phyloP scores from a whole-genome alignment of 352 stramenopile species.

The Pythium brassicae region DNA sequence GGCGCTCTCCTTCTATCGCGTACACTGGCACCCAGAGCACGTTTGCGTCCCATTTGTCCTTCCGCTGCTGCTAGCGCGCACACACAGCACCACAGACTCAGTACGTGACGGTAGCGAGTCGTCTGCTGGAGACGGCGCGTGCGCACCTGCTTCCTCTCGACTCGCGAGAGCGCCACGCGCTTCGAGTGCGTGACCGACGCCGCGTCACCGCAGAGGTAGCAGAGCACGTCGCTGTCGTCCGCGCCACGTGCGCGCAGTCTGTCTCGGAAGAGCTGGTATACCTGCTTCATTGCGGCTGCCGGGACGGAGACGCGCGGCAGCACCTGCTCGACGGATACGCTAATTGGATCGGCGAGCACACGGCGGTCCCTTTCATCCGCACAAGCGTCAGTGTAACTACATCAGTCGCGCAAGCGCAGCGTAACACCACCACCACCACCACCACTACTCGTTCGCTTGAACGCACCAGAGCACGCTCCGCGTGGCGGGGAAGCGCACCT shows the following conservation, averaged over 20 bases:
- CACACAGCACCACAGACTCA: not conserved
- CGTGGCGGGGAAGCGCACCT: slow-evolving; percentile 66
- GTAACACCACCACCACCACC: not conserved
- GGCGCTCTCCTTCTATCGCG: slow-evolving; percentile 9
- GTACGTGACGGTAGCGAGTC: no score
- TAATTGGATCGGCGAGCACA: slow-evolving; percentile 32
- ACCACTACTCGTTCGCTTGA: not conserved
- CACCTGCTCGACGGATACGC: slow-evolving; percentile 36
- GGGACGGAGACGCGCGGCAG: slow-evolving; percentile 44
- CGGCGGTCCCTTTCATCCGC: slow-evolving; percentile 47
- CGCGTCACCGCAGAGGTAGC: slow-evolving; percentile 34
- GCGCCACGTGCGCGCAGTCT: not conserved
- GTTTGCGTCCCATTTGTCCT: slow-evolving; percentile 13
- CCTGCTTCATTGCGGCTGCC: slow-evolving; percentile 39
- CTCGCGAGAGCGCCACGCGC: slow-evolving; percentile 10
- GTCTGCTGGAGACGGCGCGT: not conserved
- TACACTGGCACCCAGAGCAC: slow-evolving; percentile 32
- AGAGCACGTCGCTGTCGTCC: slow-evolving; percentile 15
- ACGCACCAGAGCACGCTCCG: slow-evolving; percentile 62
- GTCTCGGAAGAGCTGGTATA: slow-evolving; percentile 27
- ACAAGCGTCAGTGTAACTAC: not conserved
- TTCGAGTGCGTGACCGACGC: slow-evolving; percentile 7
- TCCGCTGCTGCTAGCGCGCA: slow-evolving; percentile 10
- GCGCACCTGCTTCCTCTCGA: slow-evolving; percentile 26
- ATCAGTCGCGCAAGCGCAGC: no score